Conservation (phyloP, 805 yeast species). For the Yarrowia yakushimensis region DNA sequence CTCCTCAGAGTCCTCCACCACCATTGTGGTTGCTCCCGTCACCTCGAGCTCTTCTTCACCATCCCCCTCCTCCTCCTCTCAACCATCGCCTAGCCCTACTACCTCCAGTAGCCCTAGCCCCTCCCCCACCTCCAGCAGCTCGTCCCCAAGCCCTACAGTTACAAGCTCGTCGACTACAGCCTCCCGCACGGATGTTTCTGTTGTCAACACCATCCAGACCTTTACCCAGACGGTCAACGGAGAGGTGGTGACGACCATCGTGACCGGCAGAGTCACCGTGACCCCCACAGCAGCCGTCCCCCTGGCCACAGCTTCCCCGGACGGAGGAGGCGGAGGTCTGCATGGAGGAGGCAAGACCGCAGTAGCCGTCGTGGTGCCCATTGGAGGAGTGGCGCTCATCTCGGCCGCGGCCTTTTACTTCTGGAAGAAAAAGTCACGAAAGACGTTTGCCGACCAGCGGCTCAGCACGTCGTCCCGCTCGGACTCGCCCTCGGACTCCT, state of each 20-base stretch:
- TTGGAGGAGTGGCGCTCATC: conserved; percentile 17
- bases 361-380: conserved; percentile 15
- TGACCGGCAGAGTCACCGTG: conserved; percentile 8
- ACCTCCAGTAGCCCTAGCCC: not conserved
- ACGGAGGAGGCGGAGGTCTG: not conserved
- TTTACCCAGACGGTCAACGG: conserved; percentile 15
- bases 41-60: not conserved
- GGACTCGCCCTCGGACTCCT: conserved; percentile 6
- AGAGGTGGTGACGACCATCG: conserved; percentile 4
- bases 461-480: conserved; percentile 1
- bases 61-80: too few relatives aligned
- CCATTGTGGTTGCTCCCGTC: not conserved
- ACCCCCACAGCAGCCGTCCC: conserved; percentile 5
- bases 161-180: not conserved
- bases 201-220: not conserved
- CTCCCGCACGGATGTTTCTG: not conserved
- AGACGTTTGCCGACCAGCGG: conserved; percentile 21
- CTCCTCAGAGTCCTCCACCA: not conserved
- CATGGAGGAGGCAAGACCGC: conserved; percentile 19
- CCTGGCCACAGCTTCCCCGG: not conserved
- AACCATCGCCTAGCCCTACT: too few relatives aligned
- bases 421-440: conserved; percentile 13
- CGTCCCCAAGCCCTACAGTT: not conserved
- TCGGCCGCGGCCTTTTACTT: conserved; percentile 5
- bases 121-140: too few relatives aligned